Base-by-base conservation (phyloP, 75 land plant species). In the Picea glauca region DNA sequence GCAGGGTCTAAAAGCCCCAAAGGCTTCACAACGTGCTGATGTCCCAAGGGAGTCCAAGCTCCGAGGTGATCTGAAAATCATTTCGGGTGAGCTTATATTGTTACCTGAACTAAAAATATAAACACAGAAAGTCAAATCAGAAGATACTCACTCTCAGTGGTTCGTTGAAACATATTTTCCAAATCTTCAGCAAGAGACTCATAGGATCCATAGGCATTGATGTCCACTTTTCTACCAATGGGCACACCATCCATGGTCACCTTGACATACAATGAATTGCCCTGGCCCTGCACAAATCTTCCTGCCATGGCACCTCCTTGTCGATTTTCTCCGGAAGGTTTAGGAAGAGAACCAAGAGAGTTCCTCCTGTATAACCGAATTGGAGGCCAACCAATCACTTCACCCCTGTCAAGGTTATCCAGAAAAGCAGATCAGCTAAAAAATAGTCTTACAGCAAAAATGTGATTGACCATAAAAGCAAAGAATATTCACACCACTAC, bases 221-320 rank as follows among this genome's bases (percentile, higher is more conserved):
- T 83, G 83, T 94, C 92, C 59, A 94, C 84, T 78, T 92, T 92
- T 77, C 93, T 82, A 35, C 93, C 95, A 61, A 91, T 89, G 13
- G 89, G 89, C 58, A 84, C 78, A 61, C 96, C 96, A 85, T 94
- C 92, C 94, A 94, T 94, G 79, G 85, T 90, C 58, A 94, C 96
- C 79, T 94, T 94, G 13, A 92, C 91, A 81, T 82, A 92, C 17
- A 74, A 58, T 21, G 91, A 83, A 68, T 23, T 87, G 13, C 60
- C 78, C 12, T 12, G 26, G 8, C 14, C 32, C 2, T 31, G 60
- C 26, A 76, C 67, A 43, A 46, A 9, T 13, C 26, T 72, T 14
- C 26, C 56, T 17, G 58, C 56, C 56, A 50, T 50, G 70, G 38
- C 38, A 3, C 40, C 68, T 0, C 2, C 56, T 50, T 50, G 56